Conservation (phyloP, 352 stramenopile species). For the Globisporangium parvum region DNA sequence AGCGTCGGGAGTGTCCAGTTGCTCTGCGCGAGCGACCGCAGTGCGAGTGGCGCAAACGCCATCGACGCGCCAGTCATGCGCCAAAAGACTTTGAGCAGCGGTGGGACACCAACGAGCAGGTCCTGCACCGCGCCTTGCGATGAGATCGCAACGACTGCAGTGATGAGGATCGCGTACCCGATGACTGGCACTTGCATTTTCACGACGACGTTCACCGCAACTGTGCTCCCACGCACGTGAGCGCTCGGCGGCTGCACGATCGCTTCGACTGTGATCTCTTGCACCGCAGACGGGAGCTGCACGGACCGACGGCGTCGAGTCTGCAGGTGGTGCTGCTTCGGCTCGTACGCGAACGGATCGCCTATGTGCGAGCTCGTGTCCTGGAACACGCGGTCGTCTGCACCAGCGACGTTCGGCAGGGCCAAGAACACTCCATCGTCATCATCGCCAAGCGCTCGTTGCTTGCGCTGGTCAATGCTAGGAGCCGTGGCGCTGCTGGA, state of each 20-base stretch:
- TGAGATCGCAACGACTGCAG: conserved; percentile 31
- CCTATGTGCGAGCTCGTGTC: no score
- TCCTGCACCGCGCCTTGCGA: conserved; percentile 41
- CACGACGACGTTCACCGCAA: conserved; percentile 34
- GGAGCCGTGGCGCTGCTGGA: not conserved
- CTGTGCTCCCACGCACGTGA: not conserved
- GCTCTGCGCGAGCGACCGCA: conserved; percentile 18
- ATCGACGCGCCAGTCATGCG: conserved; percentile 35
- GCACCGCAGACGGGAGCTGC: conserved; percentile 27
- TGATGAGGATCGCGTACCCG: conserved; percentile 38
- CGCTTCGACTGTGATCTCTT: conserved; percentile 32
- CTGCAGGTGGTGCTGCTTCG: no score
- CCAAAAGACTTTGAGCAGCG: conserved; percentile 54
- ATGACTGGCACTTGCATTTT: conserved; percentile 39
- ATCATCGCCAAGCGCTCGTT: not conserved
- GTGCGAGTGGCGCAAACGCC: conserved; percentile 25
- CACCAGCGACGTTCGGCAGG: conserved; percentile 12
- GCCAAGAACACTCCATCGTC: conserved; percentile 29
- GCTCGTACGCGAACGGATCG: no score
- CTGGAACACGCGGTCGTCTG: not conserved
- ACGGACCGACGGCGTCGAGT: conserved; percentile 6
- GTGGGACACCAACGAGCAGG: conserved; percentile 31
- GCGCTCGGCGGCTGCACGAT: conserved; percentile 10
- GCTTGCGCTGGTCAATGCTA: not conserved
- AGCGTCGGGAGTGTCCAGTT: conserved; percentile 16